Evolutionary conservation across 2,329 filamentous ascomycete genomes (phyloP), one percentile per base, ranked within the genome.

Genomic region (Colletotrichum sp.): DNA sequence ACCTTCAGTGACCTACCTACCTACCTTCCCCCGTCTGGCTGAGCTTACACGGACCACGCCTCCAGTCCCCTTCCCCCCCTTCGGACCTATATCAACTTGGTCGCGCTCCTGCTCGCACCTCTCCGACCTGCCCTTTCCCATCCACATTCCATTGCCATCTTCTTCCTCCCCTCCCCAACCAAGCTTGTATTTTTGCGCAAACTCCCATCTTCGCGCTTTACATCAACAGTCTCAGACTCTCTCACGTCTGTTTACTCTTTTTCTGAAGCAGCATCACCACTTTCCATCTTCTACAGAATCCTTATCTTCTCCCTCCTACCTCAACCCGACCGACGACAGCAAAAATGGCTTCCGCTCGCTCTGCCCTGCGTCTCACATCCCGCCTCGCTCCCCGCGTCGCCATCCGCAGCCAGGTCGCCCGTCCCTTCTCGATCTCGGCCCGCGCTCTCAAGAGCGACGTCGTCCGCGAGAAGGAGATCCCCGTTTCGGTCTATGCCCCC

Each of bases 381-480:
- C 76, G 75, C 71, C 66, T 77, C 63, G 80, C 81, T 73, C 77
- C 79, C 70, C 83, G 83, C 73, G 74, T 81, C n/a, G 79, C 80
- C 52, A 71, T 79, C 63, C 70, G 80, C 67, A 77, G 79, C 56
- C 81, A 81, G 71, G 78, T 81, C 18, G 76, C 79, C n/a, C 75
- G 86, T 43, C 78, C 84, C 38, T 85, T 88, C 77, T 83, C 82
- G 14, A 78, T 82, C 56, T 84, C 85, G 3, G 78, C 83, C 24
- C 77, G 81, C 58, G 85, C 84, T 77, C 78, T 80, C 69, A 90
- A 88, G 81, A 88, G 86, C 79, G 89, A 88, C 74, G 88, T 90
- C 14, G 88, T 91, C 77, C 87, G 87, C 77, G 89, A 91, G 84
- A 89, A 89, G 78, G 89, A 91, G 80, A 84, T 92, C 18, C 89